phyloP scores from a whole-genome alignment of 805 yeast genomes.

The Wickerhamomyces queroliae region DNA sequence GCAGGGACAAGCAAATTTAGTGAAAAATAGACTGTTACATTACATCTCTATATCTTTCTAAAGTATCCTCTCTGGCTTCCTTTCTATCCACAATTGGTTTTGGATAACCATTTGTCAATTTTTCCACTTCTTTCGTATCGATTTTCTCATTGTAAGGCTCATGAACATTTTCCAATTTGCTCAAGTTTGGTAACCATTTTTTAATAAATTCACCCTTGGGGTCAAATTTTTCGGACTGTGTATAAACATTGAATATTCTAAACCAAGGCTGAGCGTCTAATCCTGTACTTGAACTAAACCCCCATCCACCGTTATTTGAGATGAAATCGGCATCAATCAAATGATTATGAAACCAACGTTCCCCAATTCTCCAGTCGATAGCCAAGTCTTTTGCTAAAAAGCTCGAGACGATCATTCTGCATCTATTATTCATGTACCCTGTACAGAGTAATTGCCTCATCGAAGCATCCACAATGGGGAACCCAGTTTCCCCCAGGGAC shows the following conservation, averaged over 20 bases:
- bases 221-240: constrained; percentile 45
- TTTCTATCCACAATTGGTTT: constrained; percentile 39
- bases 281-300: constrained; percentile 45
- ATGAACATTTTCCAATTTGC: constrained; percentile 5
- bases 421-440: constrained; percentile 49
- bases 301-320: constrained; percentile 57
- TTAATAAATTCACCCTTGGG: constrained; percentile 39
- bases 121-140: neutral
- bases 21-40: too few species aligned
- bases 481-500: constrained; percentile 50
- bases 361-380: constrained; percentile 53
- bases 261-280: constrained; percentile 54
- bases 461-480: constrained; percentile 52
- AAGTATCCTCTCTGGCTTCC: constrained; percentile 34
- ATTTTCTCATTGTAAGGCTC: neutral
- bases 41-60: constrained; percentile 35
- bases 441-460: constrained; percentile 47
- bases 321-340: constrained; percentile 48
- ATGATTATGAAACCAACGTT: constrained; percentile 41
- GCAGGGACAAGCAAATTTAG: too few species aligned
- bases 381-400: constrained; percentile 44
- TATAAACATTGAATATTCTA: constrained; percentile 46
- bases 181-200: constrained; percentile 45
- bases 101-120: constrained; percentile 27
- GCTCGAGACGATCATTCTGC: constrained; percentile 48